These are phyloP conservation scores for Pyrenula aspistea DNA, from an alignment of 495 filamentous ascomycete species.

Conservation along the genomic window DNA sequence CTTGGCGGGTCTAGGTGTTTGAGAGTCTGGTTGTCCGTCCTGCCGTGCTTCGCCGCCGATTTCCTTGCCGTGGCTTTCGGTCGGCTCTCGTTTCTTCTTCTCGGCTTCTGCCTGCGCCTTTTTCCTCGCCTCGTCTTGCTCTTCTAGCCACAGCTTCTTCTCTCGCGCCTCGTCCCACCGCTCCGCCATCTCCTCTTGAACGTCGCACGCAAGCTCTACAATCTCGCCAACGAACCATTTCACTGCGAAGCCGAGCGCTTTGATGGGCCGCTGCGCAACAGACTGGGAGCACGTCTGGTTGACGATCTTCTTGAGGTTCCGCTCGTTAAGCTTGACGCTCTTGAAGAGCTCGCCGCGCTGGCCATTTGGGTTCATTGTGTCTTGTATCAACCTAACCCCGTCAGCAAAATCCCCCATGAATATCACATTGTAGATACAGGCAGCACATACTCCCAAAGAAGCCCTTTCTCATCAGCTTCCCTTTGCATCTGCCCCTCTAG, in stretches of 20 bases:
- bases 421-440: too few species aligned
- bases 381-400: slow-evolving; percentile 46
- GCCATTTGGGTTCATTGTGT: slow-evolving; percentile 56
- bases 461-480: neutral
- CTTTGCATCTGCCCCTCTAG: neutral
- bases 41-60: slow-evolving; percentile 4
- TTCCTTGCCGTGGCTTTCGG: slow-evolving; percentile 2
- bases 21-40: neutral
- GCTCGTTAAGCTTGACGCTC: slow-evolving; percentile 53
- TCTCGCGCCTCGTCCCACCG: slow-evolving; percentile 29
- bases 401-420: neutral
- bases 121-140: slow-evolving; percentile 27
- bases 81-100: slow-evolving; percentile 2
- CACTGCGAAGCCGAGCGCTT: slow-evolving; percentile 65
- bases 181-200: slow-evolving; percentile 68
- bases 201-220: slow-evolving; percentile 64
- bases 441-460: neutral
- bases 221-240: slow-evolving; percentile 80
- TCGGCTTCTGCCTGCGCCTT: slow-evolving; percentile 4
- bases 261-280: slow-evolving; percentile 64
- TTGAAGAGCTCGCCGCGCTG: slow-evolving; percentile 65
- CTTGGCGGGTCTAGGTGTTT: slow-evolving; percentile 4
- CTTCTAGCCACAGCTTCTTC: slow-evolving; percentile 24
- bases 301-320: slow-evolving; percentile 54
- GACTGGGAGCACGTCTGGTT: slow-evolving; percentile 87